These are phyloP conservation scores for Blastomyces emzantsi DNA, from an alignment of 2,329 filamentous ascomycete species.

Conservation along the genomic window DNA sequence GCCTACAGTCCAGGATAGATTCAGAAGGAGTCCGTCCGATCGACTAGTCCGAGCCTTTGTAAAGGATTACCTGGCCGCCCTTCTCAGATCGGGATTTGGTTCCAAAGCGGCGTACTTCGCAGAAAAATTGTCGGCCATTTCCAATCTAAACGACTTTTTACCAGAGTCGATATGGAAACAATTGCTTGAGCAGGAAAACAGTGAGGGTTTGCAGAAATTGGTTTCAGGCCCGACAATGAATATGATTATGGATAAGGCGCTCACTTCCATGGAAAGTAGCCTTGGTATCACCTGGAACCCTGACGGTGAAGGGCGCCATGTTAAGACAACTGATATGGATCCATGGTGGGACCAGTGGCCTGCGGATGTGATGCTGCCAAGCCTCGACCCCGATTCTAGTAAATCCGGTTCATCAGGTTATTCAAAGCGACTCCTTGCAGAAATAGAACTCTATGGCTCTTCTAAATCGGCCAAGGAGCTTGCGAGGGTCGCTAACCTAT, in stretches of 20 bases:
- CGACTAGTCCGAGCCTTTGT: conserved; percentile 14
- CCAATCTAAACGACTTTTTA: conserved; percentile 19
- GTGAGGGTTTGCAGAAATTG: conserved; percentile 20
- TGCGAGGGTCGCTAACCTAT: conserved; percentile 22
- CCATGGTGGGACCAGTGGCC: conserved; percentile 10
- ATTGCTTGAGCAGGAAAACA: conserved; percentile 17
- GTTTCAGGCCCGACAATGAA: conserved; percentile 19
- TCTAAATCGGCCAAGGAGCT: conserved; percentile 26
- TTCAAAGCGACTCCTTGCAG: neutral
- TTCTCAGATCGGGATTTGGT: conserved; percentile 21
- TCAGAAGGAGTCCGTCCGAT: neutral
- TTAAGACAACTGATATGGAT: conserved; percentile 16
- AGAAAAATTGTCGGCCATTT: conserved; percentile 21
- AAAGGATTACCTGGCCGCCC: conserved; percentile 21
- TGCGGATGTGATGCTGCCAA: conserved; percentile 4
- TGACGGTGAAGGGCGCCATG: conserved; percentile 14
- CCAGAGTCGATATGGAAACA: conserved; percentile 11
- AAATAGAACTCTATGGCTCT: conserved; percentile 19
- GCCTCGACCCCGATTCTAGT: conserved; percentile 17
- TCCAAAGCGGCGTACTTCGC: conserved; percentile 21
- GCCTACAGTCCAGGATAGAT: conserved; percentile 16
- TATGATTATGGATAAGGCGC: conserved; percentile 21
- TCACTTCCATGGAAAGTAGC: conserved; percentile 24
- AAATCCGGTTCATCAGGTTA: neutral
- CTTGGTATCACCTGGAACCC: conserved; percentile 26